Conservation (phyloP, 1,284 basidiomycete genomes). For the Moniliophthora roreri region DNA sequence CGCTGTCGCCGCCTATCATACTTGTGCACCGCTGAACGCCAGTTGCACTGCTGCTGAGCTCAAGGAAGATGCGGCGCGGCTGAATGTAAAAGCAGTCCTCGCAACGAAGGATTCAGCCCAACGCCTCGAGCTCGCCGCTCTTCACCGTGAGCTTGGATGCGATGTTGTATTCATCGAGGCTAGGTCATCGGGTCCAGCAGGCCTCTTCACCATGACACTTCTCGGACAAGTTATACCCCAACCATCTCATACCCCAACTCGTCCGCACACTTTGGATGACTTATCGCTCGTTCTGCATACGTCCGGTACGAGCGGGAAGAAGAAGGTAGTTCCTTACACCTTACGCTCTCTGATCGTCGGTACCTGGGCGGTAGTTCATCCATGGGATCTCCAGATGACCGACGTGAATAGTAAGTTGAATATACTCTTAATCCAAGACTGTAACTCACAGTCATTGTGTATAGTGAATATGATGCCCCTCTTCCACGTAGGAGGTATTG, state of each 20-base stretch:
- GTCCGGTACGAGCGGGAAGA: constrained; percentile 64
- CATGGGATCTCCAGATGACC: constrained; percentile 49
- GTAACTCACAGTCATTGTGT: background rate
- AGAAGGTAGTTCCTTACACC: constrained; percentile 60
- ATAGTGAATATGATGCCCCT: constrained; percentile 65
- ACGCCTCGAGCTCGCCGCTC: constrained; percentile 30
- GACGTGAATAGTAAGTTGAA: constrained; percentile 42
- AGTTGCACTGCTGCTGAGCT: constrained; percentile 41
- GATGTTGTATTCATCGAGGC: constrained; percentile 33
- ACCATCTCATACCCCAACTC: constrained; percentile 22
- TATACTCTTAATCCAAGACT: background rate
- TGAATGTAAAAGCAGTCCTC: constrained; percentile 36
- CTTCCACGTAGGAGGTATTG: constrained; percentile 56
- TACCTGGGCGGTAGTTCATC: constrained; percentile 53
- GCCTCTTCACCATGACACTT: constrained; percentile 36
- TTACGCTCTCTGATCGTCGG: constrained; percentile 59
- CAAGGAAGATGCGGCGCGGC: constrained; percentile 35
- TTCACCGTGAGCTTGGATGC: constrained; percentile 33
- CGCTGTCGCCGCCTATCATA: constrained; percentile 38
- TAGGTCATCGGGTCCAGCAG: constrained; percentile 31
- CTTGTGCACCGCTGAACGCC: constrained; percentile 42
- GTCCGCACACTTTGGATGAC: constrained; percentile 39
- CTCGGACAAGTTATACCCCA: constrained; percentile 22
- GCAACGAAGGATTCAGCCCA: constrained; percentile 36
- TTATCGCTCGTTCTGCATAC: constrained; percentile 59